Evolutionary conservation across 129 eudicot species (phyloP).

Genomic region (Saposhnikovia divaricata): DNA sequence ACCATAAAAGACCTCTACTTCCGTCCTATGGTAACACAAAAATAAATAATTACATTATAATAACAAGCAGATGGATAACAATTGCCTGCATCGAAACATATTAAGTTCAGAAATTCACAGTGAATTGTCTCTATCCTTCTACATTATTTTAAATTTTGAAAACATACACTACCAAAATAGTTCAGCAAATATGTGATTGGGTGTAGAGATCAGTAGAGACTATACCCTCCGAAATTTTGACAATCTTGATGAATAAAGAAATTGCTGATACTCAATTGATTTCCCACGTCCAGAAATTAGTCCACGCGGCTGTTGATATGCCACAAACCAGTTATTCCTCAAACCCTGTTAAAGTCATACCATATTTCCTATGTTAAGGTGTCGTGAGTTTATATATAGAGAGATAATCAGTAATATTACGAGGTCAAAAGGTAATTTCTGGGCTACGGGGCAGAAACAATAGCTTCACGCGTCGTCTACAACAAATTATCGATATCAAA

Average conservation of each 20-base stretch:
- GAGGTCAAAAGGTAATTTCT: background rate
- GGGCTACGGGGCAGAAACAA: background rate
- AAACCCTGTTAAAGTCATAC: constrained; percentile 29
- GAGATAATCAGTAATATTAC: background rate
- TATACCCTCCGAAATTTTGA: constrained; percentile 35
- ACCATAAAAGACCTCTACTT: background rate
- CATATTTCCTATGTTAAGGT: background rate
- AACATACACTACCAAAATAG: constrained; percentile 11
- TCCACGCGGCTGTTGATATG: constrained; percentile 26
- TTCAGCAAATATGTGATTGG: background rate
- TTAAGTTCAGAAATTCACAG: background rate
- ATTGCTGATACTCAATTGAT: constrained; percentile 14
- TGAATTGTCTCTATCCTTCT: background rate
- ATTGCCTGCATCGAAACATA: background rate
- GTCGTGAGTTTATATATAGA: background rate
- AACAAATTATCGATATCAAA: background rate
- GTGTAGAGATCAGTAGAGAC: background rate
- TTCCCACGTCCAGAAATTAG: constrained; percentile 21
- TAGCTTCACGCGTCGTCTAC: background rate
- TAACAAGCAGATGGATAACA: background rate
- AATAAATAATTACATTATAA: background rate
- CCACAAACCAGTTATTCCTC: constrained; percentile 25
- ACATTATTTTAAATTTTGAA: background rate
- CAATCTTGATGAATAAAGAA: constrained; percentile 21
- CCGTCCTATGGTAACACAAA: background rate